Evolutionary conservation across 2,329 filamentous ascomycete genomes (phyloP), one percentile per base, ranked within the genome.

Genomic region (Hymenoscyphus repandus): DNA sequence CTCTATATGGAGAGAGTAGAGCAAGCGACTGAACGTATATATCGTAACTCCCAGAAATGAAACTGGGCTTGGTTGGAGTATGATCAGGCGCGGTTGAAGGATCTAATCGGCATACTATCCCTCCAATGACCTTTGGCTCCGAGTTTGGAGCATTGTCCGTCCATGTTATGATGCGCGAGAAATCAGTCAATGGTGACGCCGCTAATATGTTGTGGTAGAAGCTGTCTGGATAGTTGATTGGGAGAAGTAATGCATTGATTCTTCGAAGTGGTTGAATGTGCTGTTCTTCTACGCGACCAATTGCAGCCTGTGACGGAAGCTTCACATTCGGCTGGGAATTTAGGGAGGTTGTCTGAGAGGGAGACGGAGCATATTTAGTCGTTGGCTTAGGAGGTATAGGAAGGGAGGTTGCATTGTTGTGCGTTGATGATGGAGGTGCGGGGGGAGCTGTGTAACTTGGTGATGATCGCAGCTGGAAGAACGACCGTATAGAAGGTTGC

Each of bases 11-110:
- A 6, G 81, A 78, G 11, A 85, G 75, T 1, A 86, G 72, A 37
- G 76, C 76, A 1, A 86, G 73, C 4, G 79, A 82, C 62, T 83
- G 82, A 58, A 86, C 79, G 68, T 86, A 86, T 6, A 86, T 70
- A 53, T 74, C 74, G 53, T 77, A 70, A 50, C 68, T 59, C n/a
- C 49, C 45, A 11, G 55, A 45, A 6, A 48, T 38, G 34, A 51
- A 53, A 27, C 40, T 44, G 40, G 54, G 58, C 13, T 17, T 41
- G 52, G 56, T 42, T 6, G 58, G 33, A 3, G 54, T 57, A 9
- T 55, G 56, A 31, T 49, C 33, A 7, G 47, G 37, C 7, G 54
- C 49, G 11, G 59, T 54, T 20, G 70, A 72, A n/a, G 70, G 72
- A 58, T 85, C 81, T 44, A 83, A 67, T 9, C 79, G 78, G 63